phyloP scores from a whole-genome alignment of 345 rosid genomes.

The Alliaria petiolata region DNA sequence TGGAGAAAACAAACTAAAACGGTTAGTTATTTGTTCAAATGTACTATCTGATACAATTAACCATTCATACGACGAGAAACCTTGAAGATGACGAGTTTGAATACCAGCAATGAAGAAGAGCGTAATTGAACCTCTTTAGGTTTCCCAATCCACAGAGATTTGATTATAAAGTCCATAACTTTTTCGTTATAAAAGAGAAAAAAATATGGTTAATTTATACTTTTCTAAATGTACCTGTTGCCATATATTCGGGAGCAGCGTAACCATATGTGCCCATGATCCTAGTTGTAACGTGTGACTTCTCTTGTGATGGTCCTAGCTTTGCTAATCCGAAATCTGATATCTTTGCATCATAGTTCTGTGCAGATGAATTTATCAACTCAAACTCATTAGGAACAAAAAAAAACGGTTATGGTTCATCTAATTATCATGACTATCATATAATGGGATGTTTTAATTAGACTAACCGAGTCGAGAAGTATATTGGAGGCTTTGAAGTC shows the following conservation, averaged over 20 bases:
- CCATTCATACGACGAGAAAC: too few relatives aligned
- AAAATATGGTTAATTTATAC: neutral
- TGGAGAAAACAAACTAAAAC: neutral
- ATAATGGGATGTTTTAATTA: neutral
- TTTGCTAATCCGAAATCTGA: constrained; percentile 75
- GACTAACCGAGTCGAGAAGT: constrained; percentile 69
- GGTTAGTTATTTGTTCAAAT: neutral
- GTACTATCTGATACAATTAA: too few relatives aligned
- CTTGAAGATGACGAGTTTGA: too few relatives aligned
- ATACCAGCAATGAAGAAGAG: too few relatives aligned
- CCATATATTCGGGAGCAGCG: constrained; percentile 67
- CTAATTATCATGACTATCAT: neutral
- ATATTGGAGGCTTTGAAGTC: constrained; percentile 88
- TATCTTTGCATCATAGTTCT: constrained; percentile 57
- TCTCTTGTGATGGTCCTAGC: constrained; percentile 53
- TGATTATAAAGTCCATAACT: neutral
- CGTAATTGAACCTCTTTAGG: neutral
- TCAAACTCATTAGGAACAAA: neutral
- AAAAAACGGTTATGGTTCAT: neutral
- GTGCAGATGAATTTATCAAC: neutral
- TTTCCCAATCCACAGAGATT: neutral
- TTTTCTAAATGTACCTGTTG: constrained; percentile 41
- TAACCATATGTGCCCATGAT: constrained; percentile 50
- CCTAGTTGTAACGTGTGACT: constrained; percentile 76
- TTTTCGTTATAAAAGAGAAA: neutral